Conservation (phyloP, 2,329 filamentous ascomycete species). For the Pestalotiopsis fici region DNA sequence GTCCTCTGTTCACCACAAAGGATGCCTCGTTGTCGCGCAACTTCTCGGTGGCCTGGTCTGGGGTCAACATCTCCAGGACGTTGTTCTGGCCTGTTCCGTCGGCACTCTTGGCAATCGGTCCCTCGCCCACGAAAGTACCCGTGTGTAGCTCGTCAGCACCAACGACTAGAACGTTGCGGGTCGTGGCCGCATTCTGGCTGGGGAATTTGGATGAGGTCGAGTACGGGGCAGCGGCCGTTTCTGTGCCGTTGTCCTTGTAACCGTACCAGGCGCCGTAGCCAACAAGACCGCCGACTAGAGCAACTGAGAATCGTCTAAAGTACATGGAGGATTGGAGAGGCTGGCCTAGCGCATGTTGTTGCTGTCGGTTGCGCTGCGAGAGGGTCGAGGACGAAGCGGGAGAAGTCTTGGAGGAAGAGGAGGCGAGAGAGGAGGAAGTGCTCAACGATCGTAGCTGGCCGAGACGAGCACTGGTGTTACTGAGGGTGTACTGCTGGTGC, state of each 20-base stretch:
- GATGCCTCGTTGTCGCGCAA: slow-evolving; percentile 88
- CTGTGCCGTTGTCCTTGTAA: slow-evolving; percentile 52
- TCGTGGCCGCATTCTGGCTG: slow-evolving; percentile 43
- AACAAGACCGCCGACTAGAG: slow-evolving; percentile 69
- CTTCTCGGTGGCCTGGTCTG: slow-evolving; percentile 90
- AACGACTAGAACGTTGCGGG: slow-evolving; percentile 77
- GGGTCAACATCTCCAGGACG: slow-evolving; percentile 93
- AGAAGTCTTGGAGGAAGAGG: slow-evolving; percentile 29
- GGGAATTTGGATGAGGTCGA: slow-evolving; percentile 39
- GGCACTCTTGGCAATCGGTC: slow-evolving; percentile 84
- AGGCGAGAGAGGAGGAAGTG: slow-evolving; percentile 41
- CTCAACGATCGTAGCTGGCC: slow-evolving; percentile 15
- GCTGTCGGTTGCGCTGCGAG: slow-evolving; percentile 29
- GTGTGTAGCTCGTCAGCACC: slow-evolving; percentile 90
- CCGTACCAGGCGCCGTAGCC: slow-evolving; percentile 78
- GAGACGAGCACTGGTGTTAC: slow-evolving; percentile 24
- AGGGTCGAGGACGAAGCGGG: slow-evolving; percentile 18
- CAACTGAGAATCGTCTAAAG: slow-evolving; percentile 66
- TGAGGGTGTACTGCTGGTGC: slow-evolving; percentile 40
- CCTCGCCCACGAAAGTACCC: slow-evolving; percentile 80
- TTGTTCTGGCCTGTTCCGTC: slow-evolving; percentile 76
- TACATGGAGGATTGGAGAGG: slow-evolving; percentile 74
- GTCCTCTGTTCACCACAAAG: slow-evolving; percentile 83
- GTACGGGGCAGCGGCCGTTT: slow-evolving; percentile 34
- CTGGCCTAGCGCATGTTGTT: slow-evolving; percentile 39